These are phyloP conservation scores for Metrosideros polymorpha DNA, from an alignment of 441 rosid genomes.

Conservation along the genomic window DNA sequence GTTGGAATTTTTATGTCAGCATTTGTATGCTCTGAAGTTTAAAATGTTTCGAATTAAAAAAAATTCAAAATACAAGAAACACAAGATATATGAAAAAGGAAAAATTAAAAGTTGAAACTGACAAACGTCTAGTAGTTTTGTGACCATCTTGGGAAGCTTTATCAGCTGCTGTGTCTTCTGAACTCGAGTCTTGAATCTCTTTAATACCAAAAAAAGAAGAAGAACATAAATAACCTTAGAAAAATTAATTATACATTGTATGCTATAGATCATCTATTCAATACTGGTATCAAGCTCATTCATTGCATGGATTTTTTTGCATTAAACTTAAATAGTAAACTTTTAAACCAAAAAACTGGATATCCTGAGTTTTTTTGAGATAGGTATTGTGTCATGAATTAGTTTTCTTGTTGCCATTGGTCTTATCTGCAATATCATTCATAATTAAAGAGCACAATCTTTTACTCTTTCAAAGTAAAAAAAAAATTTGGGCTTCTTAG, in stretches of 20 bases:
- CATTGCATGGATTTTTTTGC: not conserved
- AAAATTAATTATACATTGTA: not conserved
- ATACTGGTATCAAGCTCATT: not conserved
- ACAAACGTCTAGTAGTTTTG: not conserved
- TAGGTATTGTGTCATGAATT: not conserved
- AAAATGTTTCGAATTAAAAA: no score
- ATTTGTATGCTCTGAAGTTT: not conserved
- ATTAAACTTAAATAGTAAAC: not conserved
- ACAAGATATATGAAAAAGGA: not conserved
- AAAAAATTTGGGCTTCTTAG: not conserved
- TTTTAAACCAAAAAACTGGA: not conserved
- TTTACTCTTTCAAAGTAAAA: not conserved
- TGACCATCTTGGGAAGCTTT: not conserved
- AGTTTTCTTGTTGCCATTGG: not conserved
- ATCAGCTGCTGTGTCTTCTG: not conserved
- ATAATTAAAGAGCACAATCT: not conserved
- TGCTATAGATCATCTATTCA: not conserved
- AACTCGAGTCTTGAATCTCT: no score
- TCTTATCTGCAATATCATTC: not conserved
- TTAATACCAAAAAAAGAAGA: not conserved
- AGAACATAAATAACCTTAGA: not conserved
- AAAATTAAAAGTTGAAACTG: not conserved
- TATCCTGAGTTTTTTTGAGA: not conserved
- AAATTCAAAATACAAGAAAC: not conserved
- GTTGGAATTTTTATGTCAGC: not conserved